phyloP scores from a whole-genome alignment of 371 early-diverging fungal genomes.

The Rhizopus sp. region DNA sequence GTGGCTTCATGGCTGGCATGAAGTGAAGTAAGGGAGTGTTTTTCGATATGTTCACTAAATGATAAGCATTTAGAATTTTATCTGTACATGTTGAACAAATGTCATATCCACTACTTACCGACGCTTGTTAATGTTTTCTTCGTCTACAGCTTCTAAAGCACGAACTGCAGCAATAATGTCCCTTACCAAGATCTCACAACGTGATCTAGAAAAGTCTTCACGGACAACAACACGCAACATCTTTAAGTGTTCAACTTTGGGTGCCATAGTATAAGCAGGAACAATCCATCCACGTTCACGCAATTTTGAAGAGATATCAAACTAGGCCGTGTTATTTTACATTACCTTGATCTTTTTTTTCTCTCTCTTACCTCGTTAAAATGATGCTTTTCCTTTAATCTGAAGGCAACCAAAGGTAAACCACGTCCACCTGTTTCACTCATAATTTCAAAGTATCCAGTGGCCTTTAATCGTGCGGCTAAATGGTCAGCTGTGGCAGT shows the following conservation, averaged over 20 bases:
- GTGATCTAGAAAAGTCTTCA: slow-evolving; percentile 38
- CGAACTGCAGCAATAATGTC: slow-evolving; percentile 22
- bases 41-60: no score
- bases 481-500: slow-evolving; percentile 51
- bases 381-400: slow-evolving; percentile 31
- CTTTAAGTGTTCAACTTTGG: slow-evolving; percentile 28
- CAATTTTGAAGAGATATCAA: slow-evolving; percentile 50
- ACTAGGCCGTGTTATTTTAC: slow-evolving; percentile 22
- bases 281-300: slow-evolving; percentile 67
- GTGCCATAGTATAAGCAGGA: slow-evolving; percentile 54
- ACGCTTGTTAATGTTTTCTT: no score
- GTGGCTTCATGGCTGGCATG: no score
- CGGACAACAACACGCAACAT: slow-evolving; percentile 46
- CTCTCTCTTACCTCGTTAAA: background rate
- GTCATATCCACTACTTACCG: no score
- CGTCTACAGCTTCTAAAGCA: no score
- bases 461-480: slow-evolving; percentile 49
- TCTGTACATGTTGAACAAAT: no score
- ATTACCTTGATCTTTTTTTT: slow-evolving; percentile 35
- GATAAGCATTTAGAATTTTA: no score
- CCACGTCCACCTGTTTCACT: slow-evolving; percentile 48
- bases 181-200: slow-evolving; percentile 33
- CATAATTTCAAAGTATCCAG: slow-evolving; percentile 64
- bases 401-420: slow-evolving; percentile 71
- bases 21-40: no score